Evolutionary conservation across 2,329 filamentous ascomycete genomes (phyloP), one percentile per base, ranked within the genome.

Genomic region (Arthrobotrys conoides): DNA sequence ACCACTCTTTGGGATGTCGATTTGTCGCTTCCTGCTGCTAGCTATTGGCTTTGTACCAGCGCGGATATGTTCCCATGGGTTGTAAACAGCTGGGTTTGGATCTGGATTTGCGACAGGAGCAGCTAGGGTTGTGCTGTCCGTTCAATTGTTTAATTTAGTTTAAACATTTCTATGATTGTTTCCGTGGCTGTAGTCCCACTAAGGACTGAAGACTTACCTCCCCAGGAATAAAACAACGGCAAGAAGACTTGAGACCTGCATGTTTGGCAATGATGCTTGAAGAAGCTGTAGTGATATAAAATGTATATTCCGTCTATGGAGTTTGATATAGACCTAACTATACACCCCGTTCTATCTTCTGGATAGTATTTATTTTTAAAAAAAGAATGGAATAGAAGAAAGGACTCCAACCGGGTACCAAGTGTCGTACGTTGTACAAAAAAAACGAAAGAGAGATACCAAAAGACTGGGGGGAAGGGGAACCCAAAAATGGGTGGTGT

Each of bases 221-320:
- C 30, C 33, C 9, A 63, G 1, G 36, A 46, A 22, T 14, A 63
- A 22, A 16, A 63, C 36, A 16, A 63, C 36, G 36, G 57, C 20
- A 6, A 63, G 3, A 41, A 63, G 9, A 16, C 18, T 63, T 8
- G 57, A 44, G 18, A 63, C n/a, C 16, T 63, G 57, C 57, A 63
- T 63, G 24, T 44, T 36, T 8, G 33, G 8, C 6, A 12, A 12
- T 36, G 33, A 12, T 46, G 20, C 49, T 53, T 53, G 49, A 30
- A n/a, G 49, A 53, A 53, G 49, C 49, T 24, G 33, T 30, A 10
- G 22, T 49, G 18, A 22, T 16, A 5, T 44, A n/a, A n/a, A 36
- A 36, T 36, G 33, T 36, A 36, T 1, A 49, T 49, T 49, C 46
- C 18, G 38, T 44, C 38, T 44, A 44, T 44, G 38, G 38, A 44